Evolutionary conservation across 2,329 filamentous ascomycete genomes (phyloP), one percentile per base, ranked within the genome.

Genomic region (Aschersonia sp.): DNA sequence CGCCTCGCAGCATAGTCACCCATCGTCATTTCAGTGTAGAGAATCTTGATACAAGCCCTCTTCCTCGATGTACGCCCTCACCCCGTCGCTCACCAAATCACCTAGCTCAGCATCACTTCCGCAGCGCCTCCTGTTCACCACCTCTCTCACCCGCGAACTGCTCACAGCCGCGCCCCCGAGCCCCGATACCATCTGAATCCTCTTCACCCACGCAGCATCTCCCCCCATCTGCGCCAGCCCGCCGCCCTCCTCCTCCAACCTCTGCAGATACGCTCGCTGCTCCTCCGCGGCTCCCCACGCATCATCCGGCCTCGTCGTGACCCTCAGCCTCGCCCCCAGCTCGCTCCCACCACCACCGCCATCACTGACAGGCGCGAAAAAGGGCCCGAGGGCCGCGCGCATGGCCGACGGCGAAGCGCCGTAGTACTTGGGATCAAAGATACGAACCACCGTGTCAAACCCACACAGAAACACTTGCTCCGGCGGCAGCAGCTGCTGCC

Each of bases 351-450:
- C 8, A 8, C 9, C 8, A 9, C 3, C 35, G 4, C 35, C 35
- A 39, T 4, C 35, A 22, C 22, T 22, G 22, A 22, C 22, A 22
- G 22, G 22, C 22, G 67, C 64, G 52, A 89, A 81, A 57, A 87
- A 85, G 0, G 78, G 77, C 1, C 67, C 66, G 2, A 90, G 67
- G 0, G 76, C 75, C 0, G 61, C 63, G 10, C 76, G 68, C 52
- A 83, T 75, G 3, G 30, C 48, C 47, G 22, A 33, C 11, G 10
- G 4, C 47, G 30, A 5, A 6, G 42, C 49, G 29, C 47, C 59
- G 58, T 87, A 87, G 63, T 90, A 90, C 59, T 83, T 85, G 0
- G 82, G 74, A 45, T 85, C 70, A 47, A 85, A 76, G 46, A 90
- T 78, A 22, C 85, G 75, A 12, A 83, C 77, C 6, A 89, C 65